These are phyloP conservation scores for Hordeum marinum DNA, from an alignment of 176 grass and related monocot species.

Conservation along the genomic window DNA sequence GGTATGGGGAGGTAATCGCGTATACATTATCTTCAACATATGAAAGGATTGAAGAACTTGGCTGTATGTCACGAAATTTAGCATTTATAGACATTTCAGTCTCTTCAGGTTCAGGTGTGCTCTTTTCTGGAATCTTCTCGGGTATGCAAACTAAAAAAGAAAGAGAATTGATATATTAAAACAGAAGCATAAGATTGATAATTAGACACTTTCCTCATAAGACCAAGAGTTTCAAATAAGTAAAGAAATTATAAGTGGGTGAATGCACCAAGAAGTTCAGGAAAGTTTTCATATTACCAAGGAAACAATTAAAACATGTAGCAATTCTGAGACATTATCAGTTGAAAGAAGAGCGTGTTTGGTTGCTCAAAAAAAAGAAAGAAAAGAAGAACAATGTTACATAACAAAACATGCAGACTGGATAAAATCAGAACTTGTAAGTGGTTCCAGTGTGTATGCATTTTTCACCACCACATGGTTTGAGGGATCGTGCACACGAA, in stretches of 20 bases:
- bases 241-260: background rate
- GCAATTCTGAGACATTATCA: background rate
- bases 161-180: background rate
- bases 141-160: slow-evolving; percentile 25
- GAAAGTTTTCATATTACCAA: background rate
- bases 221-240: background rate
- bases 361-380: no score
- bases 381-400: no score
- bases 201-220: background rate
- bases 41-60: slow-evolving; percentile 63
- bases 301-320: background rate
- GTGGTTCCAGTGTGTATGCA: background rate
- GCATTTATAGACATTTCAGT: slow-evolving; percentile 86
- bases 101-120: slow-evolving; percentile 42
- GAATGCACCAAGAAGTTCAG: background rate
- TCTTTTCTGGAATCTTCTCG: slow-evolving; percentile 45
- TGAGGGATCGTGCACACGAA: background rate
- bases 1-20: background rate
- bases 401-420: background rate
- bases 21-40: slow-evolving; percentile 97
- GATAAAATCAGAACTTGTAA: slow-evolving; percentile 3
- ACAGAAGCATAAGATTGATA: background rate
- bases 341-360: background rate
- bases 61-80: slow-evolving; percentile 83
- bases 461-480: background rate